Conservation (phyloP, 1,284 basidiomycete genomes). For the Ceratobasidium sp. region DNA sequence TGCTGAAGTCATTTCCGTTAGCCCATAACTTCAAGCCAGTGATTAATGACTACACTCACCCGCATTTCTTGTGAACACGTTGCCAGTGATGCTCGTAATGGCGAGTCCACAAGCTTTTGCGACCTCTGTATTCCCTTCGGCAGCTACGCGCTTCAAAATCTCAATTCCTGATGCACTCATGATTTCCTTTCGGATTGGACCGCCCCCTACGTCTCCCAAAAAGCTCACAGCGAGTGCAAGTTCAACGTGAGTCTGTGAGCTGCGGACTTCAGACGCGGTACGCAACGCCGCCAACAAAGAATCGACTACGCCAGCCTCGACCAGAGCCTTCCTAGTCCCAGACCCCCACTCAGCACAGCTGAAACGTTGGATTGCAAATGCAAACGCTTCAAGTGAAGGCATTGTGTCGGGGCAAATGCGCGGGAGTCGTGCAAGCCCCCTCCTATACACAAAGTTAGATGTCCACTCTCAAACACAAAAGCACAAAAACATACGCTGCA, state of each 20-base stretch:
- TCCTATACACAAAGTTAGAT: too few species aligned
- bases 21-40: neutral
- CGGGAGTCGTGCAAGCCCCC: slow-evolving; percentile 48
- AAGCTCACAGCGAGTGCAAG: slow-evolving; percentile 45
- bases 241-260: slow-evolving; percentile 45
- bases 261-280: slow-evolving; percentile 46
- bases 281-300: slow-evolving; percentile 48
- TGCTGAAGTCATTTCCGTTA: slow-evolving; percentile 17
- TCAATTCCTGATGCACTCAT: slow-evolving; percentile 48
- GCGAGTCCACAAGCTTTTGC: slow-evolving; percentile 46
- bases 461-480: too few species aligned
- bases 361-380: slow-evolving; percentile 49
- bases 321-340: slow-evolving; percentile 46
- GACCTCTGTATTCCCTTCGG: slow-evolving; percentile 39
- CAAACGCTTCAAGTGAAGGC: slow-evolving; percentile 46
- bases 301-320: slow-evolving; percentile 49
- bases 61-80: slow-evolving; percentile 48
- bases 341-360: slow-evolving; percentile 48
- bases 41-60: slow-evolving; percentile 21
- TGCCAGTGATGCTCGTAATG: slow-evolving; percentile 48
- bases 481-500: too few species aligned
- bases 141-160: slow-evolving; percentile 47
- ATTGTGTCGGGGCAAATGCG: slow-evolving; percentile 44
- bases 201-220: slow-evolving; percentile 48
- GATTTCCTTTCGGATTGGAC: slow-evolving; percentile 47